phyloP scores from a whole-genome alignment of 192 early-diverging fungal genomes.

The Entrophospora sp. region DNA sequence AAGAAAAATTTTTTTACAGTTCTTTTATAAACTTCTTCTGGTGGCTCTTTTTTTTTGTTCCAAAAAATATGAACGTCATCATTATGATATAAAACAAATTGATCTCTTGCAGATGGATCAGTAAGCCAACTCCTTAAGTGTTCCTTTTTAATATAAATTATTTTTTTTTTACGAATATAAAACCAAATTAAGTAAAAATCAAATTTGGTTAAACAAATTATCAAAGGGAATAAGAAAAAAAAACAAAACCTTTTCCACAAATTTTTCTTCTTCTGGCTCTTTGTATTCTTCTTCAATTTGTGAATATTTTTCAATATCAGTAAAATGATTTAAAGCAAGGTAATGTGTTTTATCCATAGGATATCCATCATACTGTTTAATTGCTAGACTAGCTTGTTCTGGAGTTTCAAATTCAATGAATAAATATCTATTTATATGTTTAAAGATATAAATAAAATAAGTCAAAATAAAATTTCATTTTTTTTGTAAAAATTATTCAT shows the following conservation, averaged over 20 bases:
- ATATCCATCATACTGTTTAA: conserved; percentile 66
- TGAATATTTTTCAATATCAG: conserved; percentile 82
- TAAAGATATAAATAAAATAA: neutral
- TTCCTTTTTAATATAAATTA: conserved; percentile 38
- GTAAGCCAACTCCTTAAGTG: conserved; percentile 85
- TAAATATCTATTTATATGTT: too few relatives aligned
- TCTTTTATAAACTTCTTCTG: conserved; percentile 66
- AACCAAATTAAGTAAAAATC: neutral
- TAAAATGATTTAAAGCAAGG: conserved; percentile 82
- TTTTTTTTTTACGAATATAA: neutral
- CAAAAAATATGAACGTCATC: conserved; percentile 81
- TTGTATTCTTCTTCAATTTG: conserved; percentile 64
- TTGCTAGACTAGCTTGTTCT: conserved; percentile 69
- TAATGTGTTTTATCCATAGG: conserved; percentile 74
- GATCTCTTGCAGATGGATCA: conserved; percentile 78
- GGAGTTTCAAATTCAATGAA: conserved; percentile 89
- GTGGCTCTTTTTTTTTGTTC: conserved; percentile 80
- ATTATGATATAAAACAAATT: conserved; percentile 80
- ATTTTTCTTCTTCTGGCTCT: conserved; percentile 66
- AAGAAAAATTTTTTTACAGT: conserved; percentile 27
- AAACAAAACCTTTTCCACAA: conserved; percentile 44
- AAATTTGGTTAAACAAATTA: too few relatives aligned
- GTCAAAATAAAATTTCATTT: neutral
- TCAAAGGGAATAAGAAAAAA: neutral
- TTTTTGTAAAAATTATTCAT: neutral